A percentile compares a stretch with the other conserved stretches of the same genome.
These are phyloP conservation scores for Phytopythium ostracodes DNA, from an alignment of 352 stramenopile genomes.

Conservation along the genomic window DNA sequence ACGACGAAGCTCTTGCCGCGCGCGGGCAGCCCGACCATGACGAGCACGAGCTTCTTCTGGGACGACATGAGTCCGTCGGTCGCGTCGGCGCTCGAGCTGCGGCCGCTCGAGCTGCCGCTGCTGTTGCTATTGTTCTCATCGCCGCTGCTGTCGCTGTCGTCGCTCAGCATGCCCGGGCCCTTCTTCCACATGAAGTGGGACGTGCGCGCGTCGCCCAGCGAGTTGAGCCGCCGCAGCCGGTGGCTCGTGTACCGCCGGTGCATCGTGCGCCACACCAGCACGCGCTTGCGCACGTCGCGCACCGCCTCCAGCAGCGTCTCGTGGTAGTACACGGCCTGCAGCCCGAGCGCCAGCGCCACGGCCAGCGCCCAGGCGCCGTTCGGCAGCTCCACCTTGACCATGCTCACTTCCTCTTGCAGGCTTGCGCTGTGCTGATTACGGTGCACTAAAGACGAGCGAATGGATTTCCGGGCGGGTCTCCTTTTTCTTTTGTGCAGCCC, in stretches of 20 bases:
- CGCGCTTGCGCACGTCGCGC: slow-evolving; percentile 37
- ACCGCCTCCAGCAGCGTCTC: slow-evolving; percentile 41
- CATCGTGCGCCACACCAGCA: slow-evolving; percentile 71
- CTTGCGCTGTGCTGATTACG: too few species aligned
- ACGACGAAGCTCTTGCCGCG: slow-evolving; percentile 96
- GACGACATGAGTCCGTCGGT: slow-evolving; percentile 60
- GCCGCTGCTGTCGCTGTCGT: slow-evolving; percentile 30
- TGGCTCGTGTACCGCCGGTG: slow-evolving; percentile 72
- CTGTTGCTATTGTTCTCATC: slow-evolving; percentile 26
- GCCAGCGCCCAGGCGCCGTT: slow-evolving; percentile 26
- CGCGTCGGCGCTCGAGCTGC: slow-evolving; percentile 14
- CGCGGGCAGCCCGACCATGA: slow-evolving; percentile 92
- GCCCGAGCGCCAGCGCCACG: slow-evolving; percentile 24
- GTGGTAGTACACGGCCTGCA: slow-evolving; percentile 52
- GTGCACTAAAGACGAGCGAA: not conserved
- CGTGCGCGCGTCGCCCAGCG: slow-evolving; percentile 52
- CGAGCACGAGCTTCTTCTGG: slow-evolving; percentile 89
- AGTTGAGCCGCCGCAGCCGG: slow-evolving; percentile 64
- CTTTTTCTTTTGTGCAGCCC: not conserved
- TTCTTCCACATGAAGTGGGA: slow-evolving; percentile 76
- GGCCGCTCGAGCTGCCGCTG: slow-evolving; percentile 14
- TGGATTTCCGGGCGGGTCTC: not conserved
- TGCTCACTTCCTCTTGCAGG: not conserved
- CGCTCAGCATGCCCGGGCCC: slow-evolving; percentile 10
- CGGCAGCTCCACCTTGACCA: slow-evolving; percentile 26